phyloP scores from a whole-genome alignment of 768 basidiomycete genomes.

The Boletellus ananas region DNA sequence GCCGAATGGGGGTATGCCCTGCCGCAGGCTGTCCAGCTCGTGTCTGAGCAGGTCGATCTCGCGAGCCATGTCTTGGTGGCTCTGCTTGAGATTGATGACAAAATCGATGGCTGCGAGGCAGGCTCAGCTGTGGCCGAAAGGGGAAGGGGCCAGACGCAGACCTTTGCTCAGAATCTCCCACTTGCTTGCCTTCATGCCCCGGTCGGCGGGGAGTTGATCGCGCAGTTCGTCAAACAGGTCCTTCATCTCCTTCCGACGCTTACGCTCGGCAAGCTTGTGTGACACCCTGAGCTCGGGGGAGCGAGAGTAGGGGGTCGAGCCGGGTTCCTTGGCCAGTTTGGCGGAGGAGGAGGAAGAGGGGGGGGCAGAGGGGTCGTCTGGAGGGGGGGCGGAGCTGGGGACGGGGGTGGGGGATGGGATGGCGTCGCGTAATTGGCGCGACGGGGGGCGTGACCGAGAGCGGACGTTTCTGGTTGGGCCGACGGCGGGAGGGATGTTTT shows the following conservation, averaged over 20 bases:
- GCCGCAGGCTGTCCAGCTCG: slow-evolving; percentile 62
- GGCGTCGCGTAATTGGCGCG: slow-evolving; percentile 48
- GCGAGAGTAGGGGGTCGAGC: slow-evolving; percentile 85
- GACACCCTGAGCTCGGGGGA: slow-evolving; percentile 92
- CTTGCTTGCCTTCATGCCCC: slow-evolving; percentile 95
- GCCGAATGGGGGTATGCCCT: slow-evolving; percentile 53
- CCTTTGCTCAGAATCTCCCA: slow-evolving; percentile 99
- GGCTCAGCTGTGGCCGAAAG: slow-evolving; percentile 1
- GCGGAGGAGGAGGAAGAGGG: slow-evolving; percentile 31
- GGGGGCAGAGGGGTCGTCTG: slow-evolving; percentile 42
- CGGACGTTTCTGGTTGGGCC: slow-evolving; percentile 53
- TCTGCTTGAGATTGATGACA: slow-evolving; percentile 72
- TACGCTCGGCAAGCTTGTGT: slow-evolving; percentile 96
- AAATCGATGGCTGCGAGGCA: slow-evolving; percentile 74
- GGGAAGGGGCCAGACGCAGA: slow-evolving; percentile 29
- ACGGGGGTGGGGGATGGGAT: slow-evolving; percentile 40
- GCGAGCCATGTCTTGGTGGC: slow-evolving; percentile 69
- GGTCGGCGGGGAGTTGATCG: slow-evolving; percentile 87
- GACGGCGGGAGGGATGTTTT: slow-evolving; percentile 44
- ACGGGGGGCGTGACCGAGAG: slow-evolving; percentile 68
- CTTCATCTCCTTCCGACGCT: slow-evolving; percentile 98
- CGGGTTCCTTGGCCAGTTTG: slow-evolving; percentile 44
- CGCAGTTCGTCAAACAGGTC: slow-evolving; percentile 95
- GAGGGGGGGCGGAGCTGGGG: slow-evolving; percentile 30
- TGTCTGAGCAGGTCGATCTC: slow-evolving; percentile 78